Evolutionary conservation across 345 rosid genomes (phyloP).

Genomic region (Capsella bursapastoris): DNA sequence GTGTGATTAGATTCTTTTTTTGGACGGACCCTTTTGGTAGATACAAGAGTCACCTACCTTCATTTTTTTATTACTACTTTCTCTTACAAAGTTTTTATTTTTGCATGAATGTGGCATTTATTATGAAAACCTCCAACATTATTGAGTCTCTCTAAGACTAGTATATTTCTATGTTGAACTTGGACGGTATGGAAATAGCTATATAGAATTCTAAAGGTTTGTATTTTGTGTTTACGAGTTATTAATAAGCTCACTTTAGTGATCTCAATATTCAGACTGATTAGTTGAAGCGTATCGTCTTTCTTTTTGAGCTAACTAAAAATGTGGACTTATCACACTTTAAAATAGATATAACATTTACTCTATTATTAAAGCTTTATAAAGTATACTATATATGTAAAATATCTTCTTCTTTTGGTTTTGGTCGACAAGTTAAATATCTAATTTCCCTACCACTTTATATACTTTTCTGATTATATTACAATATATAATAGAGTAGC

Average conservation of each 20-base stretch:
- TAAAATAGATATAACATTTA: not conserved
- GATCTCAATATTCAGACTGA: not conserved
- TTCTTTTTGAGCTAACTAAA: not conserved
- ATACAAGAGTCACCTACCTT: slow-evolving; percentile 42
- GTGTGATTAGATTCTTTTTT: slow-evolving; percentile 31
- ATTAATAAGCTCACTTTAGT: not conserved
- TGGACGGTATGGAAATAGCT: slow-evolving; percentile 27
- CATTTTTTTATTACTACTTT: slow-evolving; percentile 27
- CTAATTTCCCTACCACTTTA: slow-evolving; percentile 19
- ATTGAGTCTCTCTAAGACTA: not conserved
- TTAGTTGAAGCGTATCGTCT: slow-evolving; percentile 34
- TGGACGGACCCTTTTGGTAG: slow-evolving; percentile 33
- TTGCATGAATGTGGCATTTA: slow-evolving; percentile 42
- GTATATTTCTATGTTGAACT: slow-evolving; percentile 1
- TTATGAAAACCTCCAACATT: slow-evolving; percentile 16
- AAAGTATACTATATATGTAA: not conserved
- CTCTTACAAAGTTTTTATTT: not conserved
- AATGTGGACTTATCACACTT: slow-evolving; percentile 17
- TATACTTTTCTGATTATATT: slow-evolving; percentile 8
- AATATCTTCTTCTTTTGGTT: not conserved
- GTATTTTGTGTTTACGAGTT: slow-evolving; percentile 11
- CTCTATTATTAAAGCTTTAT: not conserved
- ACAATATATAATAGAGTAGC: not conserved
- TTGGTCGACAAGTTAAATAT: slow-evolving; percentile 6
- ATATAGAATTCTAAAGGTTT: not conserved